Evolutionary conservation across 208 protist genomes (phyloP), one percentile per base, ranked within the genome.

Genomic region (Leishmania lainsoni): DNA sequence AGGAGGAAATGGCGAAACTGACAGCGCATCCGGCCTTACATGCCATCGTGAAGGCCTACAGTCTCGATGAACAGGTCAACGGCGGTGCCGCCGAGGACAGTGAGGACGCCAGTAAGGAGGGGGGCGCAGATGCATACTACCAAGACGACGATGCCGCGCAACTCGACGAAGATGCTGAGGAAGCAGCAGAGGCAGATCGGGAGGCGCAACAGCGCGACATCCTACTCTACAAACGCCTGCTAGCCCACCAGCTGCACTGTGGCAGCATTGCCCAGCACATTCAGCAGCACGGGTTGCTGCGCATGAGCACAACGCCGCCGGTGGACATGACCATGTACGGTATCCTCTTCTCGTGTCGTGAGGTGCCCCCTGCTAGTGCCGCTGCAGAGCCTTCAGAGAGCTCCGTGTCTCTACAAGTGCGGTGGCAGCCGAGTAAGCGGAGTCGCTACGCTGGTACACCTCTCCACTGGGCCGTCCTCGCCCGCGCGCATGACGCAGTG

Each of bases 401-500:
- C 22, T 29, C 48, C 29, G 45, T 54, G 75, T 32, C 80, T 3
- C 76, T 94, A 29, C 68, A 76, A 5, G 82, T 87, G 65, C 35
- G 83, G 22, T 95, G 91, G 89, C 90, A 93, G 86, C 85, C 89
- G n/a, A 92, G 87, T 81, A 84, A 87, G 75, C 77, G 86, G 32
- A 94, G 92, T 68, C 61, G 73, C 39, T 92, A 88, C 75, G 75
- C 75, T 0, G 94, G 91, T 9, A 84, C 82, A 1, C 92, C 94
- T 45, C 87, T 97, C 71, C 93, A 95, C 83, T 97, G 93, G 92
- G 93, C 93, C 2, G 91, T 94, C 45, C 83, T 95, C 9, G 90
- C 88, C 32, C 87, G 92, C 51, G 85, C 83, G 9, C 92, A 95
- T 75, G 81, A 81, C 45, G 87, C 80, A 9, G 78, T 97, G 35